Evolutionary conservation across 2,329 filamentous ascomycete genomes (phyloP), one percentile per base, ranked within the genome.

Genomic region (Blastomyces gilchristii): DNA sequence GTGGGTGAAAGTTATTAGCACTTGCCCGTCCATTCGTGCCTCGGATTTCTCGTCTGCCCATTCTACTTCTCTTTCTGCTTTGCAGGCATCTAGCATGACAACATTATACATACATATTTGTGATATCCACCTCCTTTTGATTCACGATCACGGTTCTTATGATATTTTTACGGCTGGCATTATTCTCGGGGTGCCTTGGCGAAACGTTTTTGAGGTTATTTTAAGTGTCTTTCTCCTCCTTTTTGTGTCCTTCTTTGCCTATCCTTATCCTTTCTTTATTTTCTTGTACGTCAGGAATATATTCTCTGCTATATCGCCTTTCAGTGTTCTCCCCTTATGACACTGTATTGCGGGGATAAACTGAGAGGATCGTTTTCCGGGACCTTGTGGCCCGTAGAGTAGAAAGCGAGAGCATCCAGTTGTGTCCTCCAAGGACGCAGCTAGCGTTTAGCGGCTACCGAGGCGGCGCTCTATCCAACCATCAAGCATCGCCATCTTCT

Each of bases 1-100:
- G 74, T 83, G 56, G 83, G 83, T 52, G 82, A 85, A 73, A 83
- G 81, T n/a, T 85, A 81, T 72, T 85, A 75, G 74, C 22, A 65
- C 56, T 47, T 62, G 58, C 64, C 64, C 50, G 53, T 57, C 54
- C 39, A 25, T 18, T 58, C 4, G 16, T 18, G 58, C 61, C 41
- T 65, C 43, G 37, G 60, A 41, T 37, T 54, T 62, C 64, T 63
- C 54, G 56, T 39, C n/a, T 25, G 62, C 66, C 52, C 62, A 7
- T 18, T 50, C 37, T 56, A 7, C 50, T 31, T 62, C 31, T 18
- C 62, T 58, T 60, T 65, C 52, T 58, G 31, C 45, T 62, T 47
- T 43, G 41, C 39, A 50, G 34, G 25, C 49, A 60, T 63, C 52
- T 62, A 56, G 64, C 49, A 64, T 68, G 61, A 68, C 63, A 67